Base-by-base conservation (phyloP, 768 basidiomycete genomes). In the Boletus reticuloceps region DNA sequence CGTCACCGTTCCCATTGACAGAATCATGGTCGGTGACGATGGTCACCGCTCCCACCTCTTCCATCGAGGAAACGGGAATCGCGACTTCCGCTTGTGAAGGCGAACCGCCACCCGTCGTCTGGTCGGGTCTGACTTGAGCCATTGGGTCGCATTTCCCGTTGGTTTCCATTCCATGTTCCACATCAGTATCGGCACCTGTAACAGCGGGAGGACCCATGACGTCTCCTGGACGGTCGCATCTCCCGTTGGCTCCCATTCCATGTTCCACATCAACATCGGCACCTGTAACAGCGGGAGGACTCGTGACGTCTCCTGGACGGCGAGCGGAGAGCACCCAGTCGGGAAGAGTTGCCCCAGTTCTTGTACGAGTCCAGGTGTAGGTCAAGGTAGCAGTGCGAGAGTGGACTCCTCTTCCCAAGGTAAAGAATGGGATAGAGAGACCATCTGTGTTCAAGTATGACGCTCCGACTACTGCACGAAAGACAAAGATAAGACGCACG, bases 401-500 rank as follows among this genome's bases (percentile, higher is more conserved):
- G 45, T 75, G 73, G 22, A 78, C 69, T 11, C 63, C 78, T 46
- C 76, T 75, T 12, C 84, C 78, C 19, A 82, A 63, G 39, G 75
- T 81, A 70, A 88, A 86, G 69, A 83, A 82, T 4, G 85, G 85
- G 45, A 88, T 88, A 11, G 86, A 87, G 14, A 88, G 71, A 20
- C 86, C 86, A 64, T 88, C 85, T 88, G 48, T 14, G 39, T 36
- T 19, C 17, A 14, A n/a, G 45, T 36, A 22, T 49, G 41, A 56
- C 17, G 37, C 10, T 25, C 36, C 6, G 7, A 40, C 11, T 7
- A 13, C 13, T 20, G 37, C 2, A 46, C 13, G 16, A 38, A 50
- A 27, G 20, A 20, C 46, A 22, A 54, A 36, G 16, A 45, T n/a
- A 50, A 14, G 55, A 69, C 86, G 63, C 69, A 91, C 90, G 91